These are phyloP conservation scores for Serendipita vermifera DNA, from an alignment of 768 basidiomycete species.

Conservation along the genomic window DNA sequence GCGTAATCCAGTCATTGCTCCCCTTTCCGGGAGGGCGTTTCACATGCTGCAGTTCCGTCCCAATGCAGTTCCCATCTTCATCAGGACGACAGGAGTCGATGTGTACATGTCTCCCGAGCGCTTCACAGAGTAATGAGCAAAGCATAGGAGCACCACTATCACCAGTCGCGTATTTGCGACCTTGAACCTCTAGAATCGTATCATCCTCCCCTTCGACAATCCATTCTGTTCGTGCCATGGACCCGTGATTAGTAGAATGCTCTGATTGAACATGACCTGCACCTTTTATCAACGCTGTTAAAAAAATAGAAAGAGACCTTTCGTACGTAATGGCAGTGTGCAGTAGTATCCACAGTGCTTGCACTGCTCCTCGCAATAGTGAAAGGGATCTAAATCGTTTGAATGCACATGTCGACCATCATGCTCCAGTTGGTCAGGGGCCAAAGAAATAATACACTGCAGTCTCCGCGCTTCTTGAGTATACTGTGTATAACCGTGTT, in stretches of 20 bases:
- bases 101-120: slow-evolving; percentile 45
- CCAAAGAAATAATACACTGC: slow-evolving; percentile 36
- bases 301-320: slow-evolving; percentile 31
- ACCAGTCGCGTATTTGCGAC: slow-evolving; percentile 29
- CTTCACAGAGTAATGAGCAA: slow-evolving; percentile 43
- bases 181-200: slow-evolving; percentile 38
- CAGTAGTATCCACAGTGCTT: slow-evolving; percentile 47
- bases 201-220: slow-evolving; percentile 40
- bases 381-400: slow-evolving; percentile 32
- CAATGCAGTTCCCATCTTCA: slow-evolving; percentile 28
- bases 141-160: slow-evolving; percentile 46
- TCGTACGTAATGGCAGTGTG: slow-evolving; percentile 38
- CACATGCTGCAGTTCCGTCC: slow-evolving; percentile 37
- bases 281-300: slow-evolving; percentile 47
- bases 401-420: slow-evolving; percentile 38
- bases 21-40: slow-evolving; percentile 25
- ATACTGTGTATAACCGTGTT: slow-evolving; percentile 10
- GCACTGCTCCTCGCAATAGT: slow-evolving; percentile 44
- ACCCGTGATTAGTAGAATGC: slow-evolving; percentile 51
- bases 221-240: slow-evolving; percentile 49
- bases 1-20: slow-evolving; percentile 42
- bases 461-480: slow-evolving; percentile 36
- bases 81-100: slow-evolving; percentile 41
- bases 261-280: slow-evolving; percentile 46
- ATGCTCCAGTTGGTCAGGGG: slow-evolving; percentile 31